phyloP scores from a whole-genome alignment of 106 monocot species.

The Phalaenopsis equestris region DNA sequence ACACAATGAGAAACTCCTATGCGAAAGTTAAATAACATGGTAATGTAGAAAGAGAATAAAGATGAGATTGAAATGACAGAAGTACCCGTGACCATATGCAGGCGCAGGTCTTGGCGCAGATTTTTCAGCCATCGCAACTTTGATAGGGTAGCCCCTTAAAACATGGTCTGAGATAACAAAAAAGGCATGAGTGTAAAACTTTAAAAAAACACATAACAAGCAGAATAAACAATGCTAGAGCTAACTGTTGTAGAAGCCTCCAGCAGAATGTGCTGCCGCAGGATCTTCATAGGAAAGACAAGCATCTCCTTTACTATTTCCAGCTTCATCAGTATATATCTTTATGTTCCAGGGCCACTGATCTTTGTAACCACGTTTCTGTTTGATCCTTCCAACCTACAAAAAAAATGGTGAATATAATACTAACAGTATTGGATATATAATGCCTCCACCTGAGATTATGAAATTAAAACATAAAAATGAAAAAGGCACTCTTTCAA shows the following conservation, averaged over 20 bases:
- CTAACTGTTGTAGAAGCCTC: conserved; percentile 89
- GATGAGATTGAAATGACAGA: background rate
- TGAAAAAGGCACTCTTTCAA: background rate
- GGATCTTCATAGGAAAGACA: conserved; percentile 95
- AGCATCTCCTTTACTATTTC: conserved; percentile 93
- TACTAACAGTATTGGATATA: background rate
- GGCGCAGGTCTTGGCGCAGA: conserved; percentile 80
- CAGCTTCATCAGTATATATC: conserved; percentile 83
- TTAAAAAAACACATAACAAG: conserved; percentile 1
- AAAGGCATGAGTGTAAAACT: background rate
- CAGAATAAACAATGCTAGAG: background rate
- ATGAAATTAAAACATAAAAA: background rate
- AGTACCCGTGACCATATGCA: conserved; percentile 76
- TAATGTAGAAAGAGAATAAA: background rate
- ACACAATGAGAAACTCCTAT: background rate
- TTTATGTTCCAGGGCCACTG: conserved; percentile 99
- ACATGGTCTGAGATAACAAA: conserved; percentile 56
- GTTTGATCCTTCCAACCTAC: conserved; percentile 96
- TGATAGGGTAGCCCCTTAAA: conserved; percentile 74
- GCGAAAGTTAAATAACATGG: background rate
- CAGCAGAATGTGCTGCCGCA: conserved; percentile 97
- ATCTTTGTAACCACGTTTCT: conserved; percentile 97
- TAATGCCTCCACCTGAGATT: background rate
- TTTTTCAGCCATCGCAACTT: conserved; percentile 93
- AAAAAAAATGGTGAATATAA: background rate